Percentiles rank a stretch among this genome's conserved stretches.
Evolutionary conservation across 1,284 basidiomycete species (phyloP).

Genomic region (Ustanciosporium gigantosporum): DNA sequence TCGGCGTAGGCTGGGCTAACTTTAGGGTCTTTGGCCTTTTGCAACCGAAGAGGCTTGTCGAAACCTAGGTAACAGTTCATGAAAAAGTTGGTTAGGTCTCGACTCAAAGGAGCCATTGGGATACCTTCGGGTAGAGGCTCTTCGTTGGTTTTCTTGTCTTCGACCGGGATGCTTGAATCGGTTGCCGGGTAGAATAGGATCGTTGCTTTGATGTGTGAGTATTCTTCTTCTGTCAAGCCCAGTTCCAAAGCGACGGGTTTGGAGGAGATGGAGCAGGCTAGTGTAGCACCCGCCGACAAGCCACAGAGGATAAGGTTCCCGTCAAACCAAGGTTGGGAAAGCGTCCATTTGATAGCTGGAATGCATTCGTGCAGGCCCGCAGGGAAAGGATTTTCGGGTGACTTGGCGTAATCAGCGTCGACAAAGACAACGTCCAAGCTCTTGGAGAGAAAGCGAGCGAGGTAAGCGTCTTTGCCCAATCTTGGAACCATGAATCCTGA

Average conservation of each 20-base stretch:
- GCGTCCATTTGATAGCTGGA: constrained; percentile 16
- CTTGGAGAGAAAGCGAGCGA: constrained; percentile 15
- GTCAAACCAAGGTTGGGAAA: constrained; percentile 23
- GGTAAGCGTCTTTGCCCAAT: constrained; percentile 19
- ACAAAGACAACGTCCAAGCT: constrained; percentile 15
- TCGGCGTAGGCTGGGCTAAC: constrained; percentile 12
- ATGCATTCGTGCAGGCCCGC: constrained; percentile 18
- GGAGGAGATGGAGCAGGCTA: constrained; percentile 12
- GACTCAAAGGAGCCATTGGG: constrained; percentile 19
- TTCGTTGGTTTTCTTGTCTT: constrained; percentile 24
- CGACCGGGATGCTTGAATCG: constrained; percentile 14
- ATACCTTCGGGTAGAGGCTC: constrained; percentile 6
- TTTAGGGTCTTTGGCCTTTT: constrained; percentile 13
- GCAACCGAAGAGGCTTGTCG: neutral
- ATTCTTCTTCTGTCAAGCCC: constrained; percentile 16
- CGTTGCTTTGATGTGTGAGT: constrained; percentile 17
- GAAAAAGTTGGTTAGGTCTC: constrained; percentile 26
- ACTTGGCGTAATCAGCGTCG: constrained; percentile 30
- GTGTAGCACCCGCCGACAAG: constrained; percentile 21
- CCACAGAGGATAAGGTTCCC: constrained; percentile 21
- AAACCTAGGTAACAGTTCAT: constrained; percentile 23
- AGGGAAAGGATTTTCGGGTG: constrained; percentile 29
- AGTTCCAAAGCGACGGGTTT: constrained; percentile 5
- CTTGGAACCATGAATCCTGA: constrained; percentile 19
- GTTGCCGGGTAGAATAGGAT: constrained; percentile 23